These are phyloP conservation scores for Candida namnaoensis DNA, from an alignment of 805 yeast species.

Conservation along the genomic window DNA sequence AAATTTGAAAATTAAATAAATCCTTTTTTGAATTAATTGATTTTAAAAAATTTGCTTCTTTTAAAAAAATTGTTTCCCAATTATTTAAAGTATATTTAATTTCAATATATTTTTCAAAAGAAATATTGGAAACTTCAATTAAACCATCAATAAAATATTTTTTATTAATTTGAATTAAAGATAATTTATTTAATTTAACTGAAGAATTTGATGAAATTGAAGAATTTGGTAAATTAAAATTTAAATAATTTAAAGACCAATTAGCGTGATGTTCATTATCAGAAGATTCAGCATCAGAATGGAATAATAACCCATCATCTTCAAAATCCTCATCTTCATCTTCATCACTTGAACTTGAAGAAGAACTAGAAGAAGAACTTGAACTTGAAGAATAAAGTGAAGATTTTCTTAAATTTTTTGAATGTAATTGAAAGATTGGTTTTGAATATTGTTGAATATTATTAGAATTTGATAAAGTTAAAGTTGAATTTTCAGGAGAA, in stretches of 20 bases:
- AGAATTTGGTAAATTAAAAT: constrained; percentile 3
- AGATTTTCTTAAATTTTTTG: too few species aligned
- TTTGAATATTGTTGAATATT: too few species aligned
- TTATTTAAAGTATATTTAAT: constrained; percentile 41
- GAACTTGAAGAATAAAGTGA: background rate
- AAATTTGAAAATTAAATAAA: constrained; percentile 41
- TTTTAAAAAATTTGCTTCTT: constrained; percentile 15
- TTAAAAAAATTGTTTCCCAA: constrained; percentile 41
- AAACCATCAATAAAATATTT: constrained; percentile 23
- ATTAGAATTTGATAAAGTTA: background rate
- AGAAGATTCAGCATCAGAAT: background rate
- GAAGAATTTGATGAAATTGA: constrained; percentile 3
- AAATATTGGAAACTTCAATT: constrained; percentile 27
- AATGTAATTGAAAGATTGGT: background rate
- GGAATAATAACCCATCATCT: too few species aligned
- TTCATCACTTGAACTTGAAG: background rate
- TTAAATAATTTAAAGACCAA: constrained; percentile 10
- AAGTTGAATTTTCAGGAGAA: constrained; percentile 30
- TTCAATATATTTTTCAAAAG: constrained; percentile 29
- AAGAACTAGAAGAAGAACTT: background rate
- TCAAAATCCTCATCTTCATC: too few species aligned
- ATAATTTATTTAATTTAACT: constrained; percentile 26
- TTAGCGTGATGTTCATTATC: background rate
- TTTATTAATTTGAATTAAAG: constrained; percentile 23
- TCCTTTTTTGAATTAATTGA: constrained; percentile 21